Evolutionary conservation across 2,329 filamentous ascomycete genomes (phyloP).

Genomic region (Pseudocercospora pini-densiflorae): DNA sequence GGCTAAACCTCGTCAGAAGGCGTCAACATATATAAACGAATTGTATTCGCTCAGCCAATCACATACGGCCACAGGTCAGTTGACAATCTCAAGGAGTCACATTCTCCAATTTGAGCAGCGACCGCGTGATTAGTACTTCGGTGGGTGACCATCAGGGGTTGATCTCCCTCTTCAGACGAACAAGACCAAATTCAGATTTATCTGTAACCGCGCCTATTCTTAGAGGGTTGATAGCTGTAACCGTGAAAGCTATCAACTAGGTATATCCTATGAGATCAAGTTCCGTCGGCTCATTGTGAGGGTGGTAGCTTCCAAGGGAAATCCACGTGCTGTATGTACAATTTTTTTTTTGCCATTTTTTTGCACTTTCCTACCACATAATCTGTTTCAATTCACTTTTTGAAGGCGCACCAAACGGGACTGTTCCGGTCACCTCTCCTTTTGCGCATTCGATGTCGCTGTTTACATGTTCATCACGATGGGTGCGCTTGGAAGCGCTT

Average conservation of each 20-base stretch:
- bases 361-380: background rate
- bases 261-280: background rate
- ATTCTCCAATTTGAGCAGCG: background rate
- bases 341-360: background rate
- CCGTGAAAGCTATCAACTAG: background rate
- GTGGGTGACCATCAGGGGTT: background rate
- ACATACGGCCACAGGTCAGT: conserved; percentile 4
- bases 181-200: background rate
- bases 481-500: no score
- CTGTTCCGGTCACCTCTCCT: no score
- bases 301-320: background rate
- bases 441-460: no score
- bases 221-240: background rate
- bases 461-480: no score
- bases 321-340: conserved; percentile 4
- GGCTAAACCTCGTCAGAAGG: background rate
- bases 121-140: conserved; percentile 8
- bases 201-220: background rate
- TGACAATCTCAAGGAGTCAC: background rate
- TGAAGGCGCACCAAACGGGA: background rate
- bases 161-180: background rate
- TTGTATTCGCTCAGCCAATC: background rate
- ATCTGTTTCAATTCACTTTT: background rate
- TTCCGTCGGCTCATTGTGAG: background rate
- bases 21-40: background rate